Evolutionary conservation across 2,329 filamentous ascomycete species (phyloP), one percentile per base, ranked within the genome.

Genomic region (Pseudovirgaria hyperparasitica): DNA sequence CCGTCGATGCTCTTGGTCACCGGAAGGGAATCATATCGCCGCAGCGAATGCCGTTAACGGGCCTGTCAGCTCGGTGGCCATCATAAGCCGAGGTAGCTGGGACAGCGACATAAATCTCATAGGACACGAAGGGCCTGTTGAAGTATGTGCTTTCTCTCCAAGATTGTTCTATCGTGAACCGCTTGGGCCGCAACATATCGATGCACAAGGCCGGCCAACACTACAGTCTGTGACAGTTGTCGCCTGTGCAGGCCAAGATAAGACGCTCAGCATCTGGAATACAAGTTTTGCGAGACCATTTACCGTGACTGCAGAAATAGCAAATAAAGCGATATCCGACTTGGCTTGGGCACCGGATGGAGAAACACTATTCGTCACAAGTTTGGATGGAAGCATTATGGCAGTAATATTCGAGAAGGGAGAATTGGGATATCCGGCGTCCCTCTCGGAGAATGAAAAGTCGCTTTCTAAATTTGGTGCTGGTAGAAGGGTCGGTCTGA

Each of bases 11-110:
- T 96, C 87, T 2, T 98, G 90, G 90, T 94, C 85, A 2, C 92
- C 90, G 0, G 90, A 98, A 51, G 90, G 90, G 6, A 86, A 87
- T 44, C 87, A 96, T 43, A 96, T 98, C 35, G 90, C 90, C 4
- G 90, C 90, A 4, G 84, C 90, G 5, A 98, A 98, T 51, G 86
- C 90, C 0, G 86, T 93, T 12, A 98, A 98, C 48, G 90, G 90
- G 0, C 92, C 90, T 2, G 90, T 98, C 14, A 94, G 84, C 58
- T 93, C 87, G 1, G 87, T 96, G 17, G 87, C 90, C 4, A 96
- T 98, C 32, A 84, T 98, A 30, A 85, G 90, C 47, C 78, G 90
- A 40, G 79, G 82, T 11, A 72, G 72, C 19, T 98, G 92, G 90
- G 85, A 93, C 45, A 85, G 84, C 37, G 85, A 98, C 46, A 96